These are phyloP conservation scores for Microascus cirrosus DNA, from an alignment of 2,329 filamentous ascomycete genomes.

Conservation along the genomic window DNA sequence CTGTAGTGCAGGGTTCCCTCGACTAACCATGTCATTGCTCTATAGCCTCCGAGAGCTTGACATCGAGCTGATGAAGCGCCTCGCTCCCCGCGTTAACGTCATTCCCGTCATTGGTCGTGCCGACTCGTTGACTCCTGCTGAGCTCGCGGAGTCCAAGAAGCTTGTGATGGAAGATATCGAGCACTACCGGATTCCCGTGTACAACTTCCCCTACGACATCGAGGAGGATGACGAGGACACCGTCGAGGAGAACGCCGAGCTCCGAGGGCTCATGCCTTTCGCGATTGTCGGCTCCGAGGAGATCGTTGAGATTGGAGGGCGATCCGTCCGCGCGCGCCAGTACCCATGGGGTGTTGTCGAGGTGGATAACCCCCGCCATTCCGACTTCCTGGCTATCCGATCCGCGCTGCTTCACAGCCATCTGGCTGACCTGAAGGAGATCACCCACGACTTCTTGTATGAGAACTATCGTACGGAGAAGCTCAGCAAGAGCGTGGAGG, in stretches of 20 bases:
- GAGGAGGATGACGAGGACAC: conserved; percentile 99
- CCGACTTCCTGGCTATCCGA: conserved; percentile 94
- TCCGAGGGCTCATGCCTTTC: conserved; percentile 95
- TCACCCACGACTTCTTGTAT: conserved; percentile 99
- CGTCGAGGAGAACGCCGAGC: conserved; percentile 96
- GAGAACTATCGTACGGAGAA: conserved; percentile 99
- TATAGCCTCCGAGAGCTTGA: conserved; percentile 89
- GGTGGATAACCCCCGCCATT: conserved; percentile 98
- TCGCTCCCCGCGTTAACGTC: conserved; percentile 95
- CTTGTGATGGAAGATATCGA: conserved; percentile 99
- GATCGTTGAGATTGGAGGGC: conserved; percentile 83
- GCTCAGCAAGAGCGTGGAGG: conserved; percentile 97
- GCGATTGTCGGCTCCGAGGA: conserved; percentile 98
- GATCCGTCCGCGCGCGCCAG: conserved; percentile 85
- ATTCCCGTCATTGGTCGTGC: conserved; percentile 98
- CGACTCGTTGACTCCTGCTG: conserved; percentile 89
- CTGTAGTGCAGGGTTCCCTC: background rate
- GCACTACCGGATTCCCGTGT: conserved; percentile 98
- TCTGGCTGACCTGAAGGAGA: conserved; percentile 96
- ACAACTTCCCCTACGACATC: conserved; percentile 99
- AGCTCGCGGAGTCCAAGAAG: conserved; percentile 98
- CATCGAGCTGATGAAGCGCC: conserved; percentile 98
- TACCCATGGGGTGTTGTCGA: conserved; percentile 99
- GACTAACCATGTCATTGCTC: conserved; percentile 10
- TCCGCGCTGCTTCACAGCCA: conserved; percentile 96